These are phyloP conservation scores for Daucus carota DNA, from an alignment of 129 eudicot genomes.

Conservation along the genomic window DH1_v3.0 NC_030388.2:19308501-19309000, in stretches of 20 bases:
- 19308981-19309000: constrained; percentile 58
- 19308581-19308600: neutral
- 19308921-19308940: constrained; percentile 84
- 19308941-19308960: constrained; percentile 34
- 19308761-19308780: constrained; percentile 35
- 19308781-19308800: constrained; percentile 59
- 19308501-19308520: neutral
- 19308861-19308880: constrained; percentile 54
- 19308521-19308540: neutral
- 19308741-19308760: neutral
- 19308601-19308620: neutral
- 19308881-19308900: constrained; percentile 54
- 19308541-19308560: neutral
- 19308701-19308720: neutral
- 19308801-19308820: constrained; percentile 74
- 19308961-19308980: constrained; percentile 63
- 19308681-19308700: neutral
- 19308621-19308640: neutral
- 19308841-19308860: constrained; percentile 89
- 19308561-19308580: neutral
- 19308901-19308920: constrained; percentile 70
- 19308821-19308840: constrained; percentile 55
- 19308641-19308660: neutral
- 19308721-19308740: neutral
- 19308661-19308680: neutral